Evolutionary conservation across 2,329 filamentous ascomycete species (phyloP).

Genomic region (Aspergillus unguis): DNA sequence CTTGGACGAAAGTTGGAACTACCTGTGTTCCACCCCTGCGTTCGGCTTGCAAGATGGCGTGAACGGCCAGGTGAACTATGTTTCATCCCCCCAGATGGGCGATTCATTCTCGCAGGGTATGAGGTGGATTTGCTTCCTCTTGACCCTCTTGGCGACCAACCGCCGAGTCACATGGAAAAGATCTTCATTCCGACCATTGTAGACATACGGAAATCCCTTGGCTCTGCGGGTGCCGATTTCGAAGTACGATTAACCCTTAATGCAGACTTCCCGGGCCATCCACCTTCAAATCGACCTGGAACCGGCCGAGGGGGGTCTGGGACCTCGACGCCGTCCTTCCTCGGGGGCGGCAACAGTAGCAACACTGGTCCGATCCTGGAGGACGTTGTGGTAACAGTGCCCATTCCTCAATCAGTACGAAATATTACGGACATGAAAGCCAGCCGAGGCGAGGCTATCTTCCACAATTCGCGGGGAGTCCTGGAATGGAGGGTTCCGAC

Average conservation of each 20-base stretch:
- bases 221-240: conserved; percentile 74
- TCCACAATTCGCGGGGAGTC: conserved; percentile 66
- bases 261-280: conserved; percentile 58
- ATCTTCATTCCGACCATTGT: conserved; percentile 78
- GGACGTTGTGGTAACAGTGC: conserved; percentile 73
- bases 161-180: conserved; percentile 54
- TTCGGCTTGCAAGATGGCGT: conserved; percentile 83
- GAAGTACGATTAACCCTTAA: conserved; percentile 75
- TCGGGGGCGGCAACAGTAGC: conserved; percentile 39
- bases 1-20: conserved; percentile 73
- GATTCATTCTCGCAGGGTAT: conserved; percentile 90
- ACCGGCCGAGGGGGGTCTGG: conserved; percentile 43
- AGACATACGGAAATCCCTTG: conserved; percentile 77
- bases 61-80: conserved; percentile 87
- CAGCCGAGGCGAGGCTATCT: conserved; percentile 77
- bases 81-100: conserved; percentile 91
- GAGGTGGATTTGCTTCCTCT: conserved; percentile 86
- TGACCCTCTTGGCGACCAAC: conserved; percentile 56
- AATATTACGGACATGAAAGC: conserved; percentile 80
- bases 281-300: conserved; percentile 40
- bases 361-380: conserved; percentile 65
- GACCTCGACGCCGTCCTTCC: conserved; percentile 48
- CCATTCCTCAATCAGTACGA: conserved; percentile 73
- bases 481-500: conserved; percentile 81
- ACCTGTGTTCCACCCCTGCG: conserved; percentile 94